Evolutionary conservation across 139 green algal species (phyloP).

Genomic region (Pleodorina starrii): DNA sequence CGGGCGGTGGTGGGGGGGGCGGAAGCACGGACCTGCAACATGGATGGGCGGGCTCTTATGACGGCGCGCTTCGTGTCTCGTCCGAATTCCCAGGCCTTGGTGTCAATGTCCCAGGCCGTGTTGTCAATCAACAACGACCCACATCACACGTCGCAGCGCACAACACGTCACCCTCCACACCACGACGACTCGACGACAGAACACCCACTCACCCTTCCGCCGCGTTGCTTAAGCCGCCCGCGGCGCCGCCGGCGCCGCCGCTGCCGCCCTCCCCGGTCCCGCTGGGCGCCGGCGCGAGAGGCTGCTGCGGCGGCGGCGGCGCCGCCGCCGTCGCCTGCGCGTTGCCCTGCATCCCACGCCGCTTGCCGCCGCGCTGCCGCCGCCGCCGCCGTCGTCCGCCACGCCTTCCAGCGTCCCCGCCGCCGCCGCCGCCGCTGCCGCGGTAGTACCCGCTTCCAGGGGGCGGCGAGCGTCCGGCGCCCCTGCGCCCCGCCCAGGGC

Average conservation of each 20-base stretch:
- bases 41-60: too few relatives aligned
- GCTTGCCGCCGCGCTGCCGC: not conserved
- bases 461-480: not conserved
- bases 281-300: not conserved
- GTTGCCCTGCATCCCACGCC: not conserved
- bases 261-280: not conserved
- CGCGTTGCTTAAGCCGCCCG: too few relatives aligned
- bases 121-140: too few relatives aligned
- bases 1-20: too few relatives aligned
- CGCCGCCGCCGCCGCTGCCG: not conserved
- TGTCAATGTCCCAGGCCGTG: too few relatives aligned
- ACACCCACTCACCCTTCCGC: not conserved
- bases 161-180: too few relatives aligned
- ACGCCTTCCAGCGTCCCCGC: not conserved
- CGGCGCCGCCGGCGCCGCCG: too few relatives aligned
- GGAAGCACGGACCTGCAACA: too few relatives aligned
- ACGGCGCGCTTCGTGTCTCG: too few relatives aligned
- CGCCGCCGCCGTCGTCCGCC: not conserved
- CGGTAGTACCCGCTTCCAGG: not conserved
- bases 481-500: not conserved
- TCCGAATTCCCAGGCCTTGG: too few relatives aligned
- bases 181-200: too few relatives aligned
- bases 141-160: too few relatives aligned
- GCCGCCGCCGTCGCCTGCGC: not conserved
- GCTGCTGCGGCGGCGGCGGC: not conserved